Evolutionary conservation across 495 filamentous ascomycete species (phyloP).

Genomic region (Xylaria venustula): DNA sequence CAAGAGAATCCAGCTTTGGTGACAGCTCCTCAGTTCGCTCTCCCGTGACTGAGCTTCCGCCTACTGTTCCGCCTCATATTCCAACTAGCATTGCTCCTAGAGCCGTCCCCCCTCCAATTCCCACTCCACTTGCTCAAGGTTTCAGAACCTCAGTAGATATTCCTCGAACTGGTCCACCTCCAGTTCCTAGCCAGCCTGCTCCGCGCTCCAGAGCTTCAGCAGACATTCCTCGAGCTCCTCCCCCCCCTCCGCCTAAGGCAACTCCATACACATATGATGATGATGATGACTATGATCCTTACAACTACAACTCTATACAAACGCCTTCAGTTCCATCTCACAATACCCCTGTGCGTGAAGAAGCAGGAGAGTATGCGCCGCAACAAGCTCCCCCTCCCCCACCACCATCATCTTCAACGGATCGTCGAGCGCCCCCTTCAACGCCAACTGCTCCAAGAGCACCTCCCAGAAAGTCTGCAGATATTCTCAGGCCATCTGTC

Average conservation of each 20-base stretch:
- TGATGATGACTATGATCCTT: slow-evolving; percentile 75
- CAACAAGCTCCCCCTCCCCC: slow-evolving; percentile 56
- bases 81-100: slow-evolving; percentile 35
- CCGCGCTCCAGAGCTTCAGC: slow-evolving; percentile 53
- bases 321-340: slow-evolving; percentile 23
- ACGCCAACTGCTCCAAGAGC: slow-evolving; percentile 47
- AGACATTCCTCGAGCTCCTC: slow-evolving; percentile 68
- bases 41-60: slow-evolving; percentile 43
- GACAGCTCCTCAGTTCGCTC: slow-evolving; percentile 48
- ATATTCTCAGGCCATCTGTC: slow-evolving; percentile 55
- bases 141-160: slow-evolving; percentile 59
- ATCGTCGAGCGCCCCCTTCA: slow-evolving; percentile 45
- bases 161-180: slow-evolving; percentile 65
- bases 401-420: slow-evolving; percentile 24
- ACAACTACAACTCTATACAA: slow-evolving; percentile 55
- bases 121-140: slow-evolving; percentile 53
- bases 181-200: slow-evolving; percentile 56
- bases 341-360: slow-evolving; percentile 13
- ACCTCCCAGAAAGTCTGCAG: slow-evolving; percentile 64
- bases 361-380: slow-evolving; percentile 39
- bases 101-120: slow-evolving; percentile 59
- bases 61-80: slow-evolving; percentile 43
- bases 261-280: slow-evolving; percentile 51
- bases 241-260: slow-evolving; percentile 58
- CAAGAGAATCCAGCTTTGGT: slow-evolving; percentile 69